These are phyloP conservation scores for Euclidium syriacum DNA, from an alignment of 345 rosid species.

Conservation along the genomic window DNA sequence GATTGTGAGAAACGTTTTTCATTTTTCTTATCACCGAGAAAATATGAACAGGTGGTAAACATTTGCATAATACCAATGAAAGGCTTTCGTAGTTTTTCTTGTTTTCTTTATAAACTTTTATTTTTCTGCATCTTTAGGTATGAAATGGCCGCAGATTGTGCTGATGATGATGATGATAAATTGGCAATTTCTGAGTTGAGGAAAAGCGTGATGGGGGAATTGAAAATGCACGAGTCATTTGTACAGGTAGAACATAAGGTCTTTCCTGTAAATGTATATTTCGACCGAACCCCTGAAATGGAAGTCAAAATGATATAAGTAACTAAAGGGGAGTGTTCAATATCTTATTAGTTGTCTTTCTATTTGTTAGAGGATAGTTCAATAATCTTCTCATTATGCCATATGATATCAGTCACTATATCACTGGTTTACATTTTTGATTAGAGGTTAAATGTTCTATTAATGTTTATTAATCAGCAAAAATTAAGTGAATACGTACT, in stretches of 20 bases:
- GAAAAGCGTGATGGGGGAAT: slow-evolving; percentile 61
- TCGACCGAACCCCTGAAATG: background rate
- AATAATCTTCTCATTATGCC: background rate
- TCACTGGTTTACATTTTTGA: background rate
- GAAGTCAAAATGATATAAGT: background rate
- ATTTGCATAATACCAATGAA: background rate
- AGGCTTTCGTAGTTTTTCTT: slow-evolving; percentile 6
- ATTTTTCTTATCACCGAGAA: background rate
- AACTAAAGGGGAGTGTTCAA: background rate
- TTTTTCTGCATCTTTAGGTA: slow-evolving; percentile 39
- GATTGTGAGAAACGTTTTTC: background rate
- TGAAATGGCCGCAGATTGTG: slow-evolving; percentile 83
- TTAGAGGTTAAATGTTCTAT: background rate
- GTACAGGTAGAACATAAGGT: slow-evolving; percentile 39
- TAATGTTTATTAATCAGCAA: background rate
- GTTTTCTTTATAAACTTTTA: background rate
- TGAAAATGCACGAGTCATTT: slow-evolving; percentile 73
- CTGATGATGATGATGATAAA: slow-evolving; percentile 95
- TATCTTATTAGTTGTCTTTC: background rate
- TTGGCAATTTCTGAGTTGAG: slow-evolving; percentile 63
- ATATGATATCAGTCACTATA: background rate
- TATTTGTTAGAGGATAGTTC: background rate
- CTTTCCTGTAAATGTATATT: background rate
- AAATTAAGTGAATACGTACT: background rate
- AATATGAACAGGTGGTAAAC: background rate